These are phyloP conservation scores for Auricularia auricula-judae DNA, from an alignment of 768 basidiomycete species.

Conservation along the genomic window DNA sequence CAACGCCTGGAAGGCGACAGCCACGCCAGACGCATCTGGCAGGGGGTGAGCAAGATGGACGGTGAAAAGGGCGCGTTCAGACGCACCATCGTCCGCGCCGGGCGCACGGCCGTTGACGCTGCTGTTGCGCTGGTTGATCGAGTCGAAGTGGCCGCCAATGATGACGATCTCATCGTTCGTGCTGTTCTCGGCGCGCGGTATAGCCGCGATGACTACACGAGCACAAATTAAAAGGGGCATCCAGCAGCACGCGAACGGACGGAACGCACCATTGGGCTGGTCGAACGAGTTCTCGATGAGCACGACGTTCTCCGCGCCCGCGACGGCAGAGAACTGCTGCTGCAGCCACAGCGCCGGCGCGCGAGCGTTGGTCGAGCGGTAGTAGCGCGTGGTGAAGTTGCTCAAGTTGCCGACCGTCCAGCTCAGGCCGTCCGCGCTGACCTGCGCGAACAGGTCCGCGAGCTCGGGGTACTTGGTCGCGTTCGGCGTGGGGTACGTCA, in stretches of 20 bases:
- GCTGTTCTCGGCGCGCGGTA: not conserved
- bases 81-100: not conserved
- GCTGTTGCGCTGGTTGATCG: constrained; percentile 1
- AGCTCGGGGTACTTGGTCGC: constrained; percentile 3
- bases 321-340: not conserved
- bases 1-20: constrained; percentile 1
- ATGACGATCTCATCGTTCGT: not conserved
- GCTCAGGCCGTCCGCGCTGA: not conserved
- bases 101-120: not conserved
- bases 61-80: no score
- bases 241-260: not conserved
- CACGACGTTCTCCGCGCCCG: not conserved
- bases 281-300: constrained; percentile 6
- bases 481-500: constrained; percentile 1
- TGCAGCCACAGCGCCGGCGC: constrained; percentile 1
- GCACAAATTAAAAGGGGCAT: not conserved
- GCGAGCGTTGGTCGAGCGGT: constrained; percentile 2
- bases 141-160: constrained; percentile 4
- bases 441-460: not conserved
- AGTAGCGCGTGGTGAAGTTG: constrained; percentile 4
- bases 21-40: constrained; percentile 3
- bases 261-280: constrained; percentile 2
- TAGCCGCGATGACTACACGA: not conserved
- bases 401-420: constrained; percentile 1
- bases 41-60: no score